A percentile compares a stretch with the other conserved stretches of the same genome.
Evolutionary conservation across 371 early-diverging fungal genomes (phyloP).

Genomic region (Coemansia sp.): DNA sequence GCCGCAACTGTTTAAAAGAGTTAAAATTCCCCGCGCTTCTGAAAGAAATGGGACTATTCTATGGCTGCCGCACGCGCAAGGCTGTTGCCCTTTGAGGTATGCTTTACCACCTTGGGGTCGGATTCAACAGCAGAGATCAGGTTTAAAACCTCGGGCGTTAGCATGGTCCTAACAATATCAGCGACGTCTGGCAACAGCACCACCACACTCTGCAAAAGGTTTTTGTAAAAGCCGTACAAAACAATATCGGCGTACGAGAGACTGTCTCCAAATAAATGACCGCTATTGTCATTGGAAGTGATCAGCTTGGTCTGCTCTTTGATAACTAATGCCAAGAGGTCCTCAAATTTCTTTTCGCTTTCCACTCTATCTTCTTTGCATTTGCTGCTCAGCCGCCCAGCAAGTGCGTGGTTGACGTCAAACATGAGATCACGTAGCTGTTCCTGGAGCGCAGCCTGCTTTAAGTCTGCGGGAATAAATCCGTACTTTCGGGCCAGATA

Average conservation of each 20-base stretch:
- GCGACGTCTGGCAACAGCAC: neutral
- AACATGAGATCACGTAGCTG: constrained; percentile 24
- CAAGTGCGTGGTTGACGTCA: constrained; percentile 5
- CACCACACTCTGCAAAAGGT: neutral
- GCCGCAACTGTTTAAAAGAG: no score
- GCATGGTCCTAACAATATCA: constrained; percentile 1
- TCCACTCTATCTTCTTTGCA: constrained; percentile 15
- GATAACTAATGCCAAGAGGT: constrained; percentile 11
- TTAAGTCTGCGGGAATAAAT: constrained; percentile 39
- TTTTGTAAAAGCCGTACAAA: constrained; percentile 26
- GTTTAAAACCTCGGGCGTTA: constrained; percentile 31
- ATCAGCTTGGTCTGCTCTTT: constrained; percentile 30
- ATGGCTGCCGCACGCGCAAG: neutral
- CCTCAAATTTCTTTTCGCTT: neutral
- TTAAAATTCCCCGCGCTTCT: neutral
- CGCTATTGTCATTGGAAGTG: constrained; percentile 42
- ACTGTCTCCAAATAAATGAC: constrained; percentile 44
- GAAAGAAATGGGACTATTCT: neutral
- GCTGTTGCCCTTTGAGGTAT: constrained; percentile 1
- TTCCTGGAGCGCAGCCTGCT: constrained; percentile 41
- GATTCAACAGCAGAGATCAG: constrained; percentile 11
- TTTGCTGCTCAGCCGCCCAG: neutral
- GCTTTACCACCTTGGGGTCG: neutral
- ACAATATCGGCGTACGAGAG: constrained; percentile 41
- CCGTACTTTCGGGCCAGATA: constrained; percentile 55